Evolutionary conservation across 192 early-diverging fungal genomes (phyloP), one percentile per base, ranked within the genome.

Genomic region (Coemansia sp.): DNA sequence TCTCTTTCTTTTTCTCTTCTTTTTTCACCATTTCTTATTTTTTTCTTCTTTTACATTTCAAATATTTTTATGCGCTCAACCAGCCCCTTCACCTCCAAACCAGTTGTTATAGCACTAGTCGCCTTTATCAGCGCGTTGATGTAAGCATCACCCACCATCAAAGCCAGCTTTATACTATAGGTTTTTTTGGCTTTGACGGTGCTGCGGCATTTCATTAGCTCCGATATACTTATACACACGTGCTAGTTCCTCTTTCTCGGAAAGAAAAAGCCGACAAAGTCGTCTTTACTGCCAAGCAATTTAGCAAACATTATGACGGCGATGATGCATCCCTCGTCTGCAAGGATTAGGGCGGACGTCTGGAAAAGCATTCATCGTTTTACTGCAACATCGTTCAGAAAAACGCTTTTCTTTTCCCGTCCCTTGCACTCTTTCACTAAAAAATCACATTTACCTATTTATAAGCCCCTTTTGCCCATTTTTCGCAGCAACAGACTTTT

Each of bases 31-130:
- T 32, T 62, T 62, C 22, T 28, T 28, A 28, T 28, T 41, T 51
- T 60, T 68, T 57, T 51, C 36, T 36, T 73, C 55, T 45, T 41
- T 39, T 62, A 28, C 2, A 11, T 7, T 43, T 62, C 18, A 20
- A 61, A 28, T 64, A 12, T 45, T 69, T 28, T 61, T 14, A 8
- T 43, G n/a, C 43, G 36, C 51, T 48, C 28, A 20, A 64, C 38
- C 38, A 20, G 63, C 38, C 18, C 36, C 38, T 38, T 61, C 28
- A 41, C 39, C 1, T 41, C 39, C 39, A 41, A 41, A 41, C 39
- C 39, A 5, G 39, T 41, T 11, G 39, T 41, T 11, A 8, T 41
- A 8, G 0, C 9, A 5, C 39, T 41, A 8, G 39, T 41, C 9
- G 39, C 9, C 9, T 41, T 41, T 5, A 11, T 41, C 39, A 41